A percentile compares a stretch with the other conserved stretches of the same genome.
phyloP scores from a whole-genome alignment of 2,329 filamentous ascomycete species.

The Pseudocercospora musae region DNA sequence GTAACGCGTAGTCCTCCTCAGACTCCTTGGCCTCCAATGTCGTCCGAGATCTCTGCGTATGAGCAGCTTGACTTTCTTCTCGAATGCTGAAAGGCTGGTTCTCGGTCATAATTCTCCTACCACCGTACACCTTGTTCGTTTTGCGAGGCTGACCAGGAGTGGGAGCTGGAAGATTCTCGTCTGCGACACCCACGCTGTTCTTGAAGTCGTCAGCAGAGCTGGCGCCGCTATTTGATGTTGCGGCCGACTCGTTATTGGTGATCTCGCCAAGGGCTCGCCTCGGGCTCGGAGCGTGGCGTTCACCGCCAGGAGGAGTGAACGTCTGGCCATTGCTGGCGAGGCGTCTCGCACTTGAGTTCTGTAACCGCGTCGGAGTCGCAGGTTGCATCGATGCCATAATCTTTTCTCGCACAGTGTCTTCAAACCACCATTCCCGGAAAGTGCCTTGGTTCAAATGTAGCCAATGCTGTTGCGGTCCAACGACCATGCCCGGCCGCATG shows the following conservation, averaged over 20 bases:
- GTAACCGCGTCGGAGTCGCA: conserved; percentile 54
- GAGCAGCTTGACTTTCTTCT: conserved; percentile 58
- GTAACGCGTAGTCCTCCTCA: conserved; percentile 80
- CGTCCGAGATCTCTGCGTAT: conserved; percentile 58
- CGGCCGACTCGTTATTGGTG: conserved; percentile 67
- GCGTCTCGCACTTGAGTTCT: conserved; percentile 46
- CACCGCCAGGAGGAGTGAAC: conserved; percentile 80
- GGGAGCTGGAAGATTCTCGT: conserved; percentile 90
- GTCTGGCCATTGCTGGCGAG: conserved; percentile 64
- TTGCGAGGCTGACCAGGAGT: conserved; percentile 96
- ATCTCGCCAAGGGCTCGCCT: conserved; percentile 87
- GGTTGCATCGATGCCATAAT: conserved; percentile 59
- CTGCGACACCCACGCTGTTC: conserved; percentile 62
- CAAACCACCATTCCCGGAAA: conserved; percentile 97
- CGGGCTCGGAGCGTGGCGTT: conserved; percentile 53
- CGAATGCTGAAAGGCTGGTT: conserved; percentile 50
- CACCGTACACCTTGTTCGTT: conserved; percentile 72
- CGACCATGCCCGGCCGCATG: conserved; percentile 98
- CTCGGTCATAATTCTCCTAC: conserved; percentile 51
- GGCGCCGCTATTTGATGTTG: conserved; percentile 36
- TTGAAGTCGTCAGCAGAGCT: conserved; percentile 29
- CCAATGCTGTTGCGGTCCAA: conserved; percentile 98
- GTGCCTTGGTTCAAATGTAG: conserved; percentile 93
- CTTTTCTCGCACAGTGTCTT: conserved; percentile 76
- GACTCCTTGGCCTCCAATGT: conserved; percentile 63